A percentile compares a stretch with the other conserved stretches of the same genome.
Evolutionary conservation across 805 yeast species (phyloP).

Genomic region (Ogataea corticis): DNA sequence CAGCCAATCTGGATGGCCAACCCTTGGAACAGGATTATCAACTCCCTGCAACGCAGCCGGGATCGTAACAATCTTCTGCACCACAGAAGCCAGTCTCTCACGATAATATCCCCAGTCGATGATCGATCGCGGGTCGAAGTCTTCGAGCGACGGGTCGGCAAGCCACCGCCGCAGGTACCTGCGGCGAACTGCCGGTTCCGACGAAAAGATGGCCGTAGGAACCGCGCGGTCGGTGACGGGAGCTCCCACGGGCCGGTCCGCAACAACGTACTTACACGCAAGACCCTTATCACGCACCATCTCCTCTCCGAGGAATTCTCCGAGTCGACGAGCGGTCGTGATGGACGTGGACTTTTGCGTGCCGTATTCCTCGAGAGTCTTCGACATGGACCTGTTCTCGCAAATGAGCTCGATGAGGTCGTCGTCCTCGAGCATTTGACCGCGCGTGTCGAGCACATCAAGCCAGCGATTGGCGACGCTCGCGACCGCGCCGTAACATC

Average conservation of each 20-base stretch:
- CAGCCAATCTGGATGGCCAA: constrained; percentile 93
- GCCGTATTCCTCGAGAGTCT: constrained; percentile 84
- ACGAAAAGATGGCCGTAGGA: constrained; percentile 93
- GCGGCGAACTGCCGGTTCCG: constrained; percentile 70
- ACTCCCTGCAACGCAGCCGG: constrained; percentile 95
- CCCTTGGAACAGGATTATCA: constrained; percentile 90
- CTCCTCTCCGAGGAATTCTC: constrained; percentile 92
- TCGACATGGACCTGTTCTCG: constrained; percentile 94
- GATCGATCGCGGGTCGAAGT: constrained; percentile 84
- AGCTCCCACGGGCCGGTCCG: constrained; percentile 76
- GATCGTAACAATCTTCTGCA: constrained; percentile 91
- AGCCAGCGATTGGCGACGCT: constrained; percentile 94
- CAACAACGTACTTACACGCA: constrained; percentile 91
- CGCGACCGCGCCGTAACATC: constrained; percentile 88
- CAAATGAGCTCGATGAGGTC: constrained; percentile 93
- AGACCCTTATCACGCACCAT: constrained; percentile 96
- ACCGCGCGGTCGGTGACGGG: constrained; percentile 96
- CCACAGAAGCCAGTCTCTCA: constrained; percentile 87
- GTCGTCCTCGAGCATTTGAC: constrained; percentile 85
- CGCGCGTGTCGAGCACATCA: constrained; percentile 86
- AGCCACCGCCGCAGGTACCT: constrained; percentile 85
- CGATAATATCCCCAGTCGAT: constrained; percentile 93
- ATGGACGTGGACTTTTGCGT: constrained; percentile 92
- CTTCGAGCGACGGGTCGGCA: constrained; percentile 69
- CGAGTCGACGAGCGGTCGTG: constrained; percentile 90